Evolutionary conservation across 495 filamentous ascomycete species (phyloP), one percentile per base, ranked within the genome.

Genomic region (Sporormia fimetaria): DNA sequence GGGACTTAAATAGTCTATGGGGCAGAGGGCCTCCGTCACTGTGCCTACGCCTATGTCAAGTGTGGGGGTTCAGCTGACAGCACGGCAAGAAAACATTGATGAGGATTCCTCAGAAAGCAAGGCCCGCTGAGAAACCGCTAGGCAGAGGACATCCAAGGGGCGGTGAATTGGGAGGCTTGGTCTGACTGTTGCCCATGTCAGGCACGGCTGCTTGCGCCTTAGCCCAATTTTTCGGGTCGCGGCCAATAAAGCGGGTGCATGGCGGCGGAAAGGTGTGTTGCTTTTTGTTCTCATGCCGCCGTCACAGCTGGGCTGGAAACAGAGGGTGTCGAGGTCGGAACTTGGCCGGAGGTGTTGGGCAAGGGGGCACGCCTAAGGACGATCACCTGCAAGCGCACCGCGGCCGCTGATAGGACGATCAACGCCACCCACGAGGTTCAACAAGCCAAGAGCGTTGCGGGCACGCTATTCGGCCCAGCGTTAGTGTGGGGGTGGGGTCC

Each of bases 51-150:
- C 44, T 40, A 30, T 42, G 44, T 28, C 20, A 18, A 32, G 49
- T 43, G 51, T 54, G 51, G 51, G 51, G 51, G 51, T 54, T 42
- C 51, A 47, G 51, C 51, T 54, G 51, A 54, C 51, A 37, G 30
- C 31, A 10, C 29, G 34, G 47, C 41, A 20, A 44, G 39, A 34
- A 27, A 41, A 20, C 31, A 42, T 21, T 44, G 33, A 29, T 43
- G 28, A 35, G 43, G 16, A 40, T 44, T 14, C 30, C 36, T 36
- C 42, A 16, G 26, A 34, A 54, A 37, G 46, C 51, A 54, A 50
- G 40, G 37, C 39, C 15, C 37, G 37, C 38, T 42, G 33, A 30
- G 16, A 16, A 31, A 33, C 41, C n/a, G 40, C 42, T 27, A 40
- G 40, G 33, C 42, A 29, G 44, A 44, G 41, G 47, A 47, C 37